A percentile compares a stretch with the other conserved stretches of the same genome.
Conservation (phyloP, 352 stramenopile genomes). For the Nothophytophthora sp. region DNA sequence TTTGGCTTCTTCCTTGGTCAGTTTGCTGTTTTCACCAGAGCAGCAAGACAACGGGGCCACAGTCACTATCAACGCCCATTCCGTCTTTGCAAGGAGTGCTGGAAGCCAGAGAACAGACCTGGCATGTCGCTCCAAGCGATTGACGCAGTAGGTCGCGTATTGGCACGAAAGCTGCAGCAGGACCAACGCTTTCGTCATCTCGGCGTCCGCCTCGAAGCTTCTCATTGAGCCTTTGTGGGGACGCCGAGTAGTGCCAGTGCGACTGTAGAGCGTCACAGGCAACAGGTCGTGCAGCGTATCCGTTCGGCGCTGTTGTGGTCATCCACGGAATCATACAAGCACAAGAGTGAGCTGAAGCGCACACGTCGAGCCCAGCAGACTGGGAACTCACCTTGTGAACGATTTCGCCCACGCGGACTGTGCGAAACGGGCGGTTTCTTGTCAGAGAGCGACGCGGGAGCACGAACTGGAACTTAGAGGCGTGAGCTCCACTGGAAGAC, state of each 20-base stretch:
- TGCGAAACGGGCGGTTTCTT: constrained; percentile 19
- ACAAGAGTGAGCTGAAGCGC: not conserved
- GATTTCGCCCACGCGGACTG: constrained; percentile 34
- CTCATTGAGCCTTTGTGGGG: not conserved
- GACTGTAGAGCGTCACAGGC: constrained; percentile 32
- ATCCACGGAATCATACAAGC: not conserved
- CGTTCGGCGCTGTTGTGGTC: constrained; percentile 20
- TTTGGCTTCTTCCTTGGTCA: constrained; percentile 8
- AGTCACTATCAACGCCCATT: too few relatives aligned
- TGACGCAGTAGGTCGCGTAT: constrained; percentile 50
- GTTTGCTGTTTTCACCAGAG: constrained; percentile 18
- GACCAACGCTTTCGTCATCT: constrained; percentile 25
- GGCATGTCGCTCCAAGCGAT: constrained; percentile 29
- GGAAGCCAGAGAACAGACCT: constrained; percentile 20
- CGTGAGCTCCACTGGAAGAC: constrained; percentile 1
- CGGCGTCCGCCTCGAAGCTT: not conserved
- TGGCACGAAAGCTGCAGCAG: constrained; percentile 69
- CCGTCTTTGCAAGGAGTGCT: too few relatives aligned
- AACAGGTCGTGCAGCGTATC: constrained; percentile 42
- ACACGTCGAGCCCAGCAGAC: not conserved
- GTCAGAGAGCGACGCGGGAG: constrained; percentile 21
- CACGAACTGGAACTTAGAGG: constrained; percentile 30
- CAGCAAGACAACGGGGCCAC: too few relatives aligned
- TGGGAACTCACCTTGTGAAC: constrained; percentile 30
- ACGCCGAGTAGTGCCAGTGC: not conserved